Evolutionary conservation across 345 rosid species (phyloP), one percentile per base, ranked within the genome.

Genomic region (Eucalyptus curtisii): DNA sequence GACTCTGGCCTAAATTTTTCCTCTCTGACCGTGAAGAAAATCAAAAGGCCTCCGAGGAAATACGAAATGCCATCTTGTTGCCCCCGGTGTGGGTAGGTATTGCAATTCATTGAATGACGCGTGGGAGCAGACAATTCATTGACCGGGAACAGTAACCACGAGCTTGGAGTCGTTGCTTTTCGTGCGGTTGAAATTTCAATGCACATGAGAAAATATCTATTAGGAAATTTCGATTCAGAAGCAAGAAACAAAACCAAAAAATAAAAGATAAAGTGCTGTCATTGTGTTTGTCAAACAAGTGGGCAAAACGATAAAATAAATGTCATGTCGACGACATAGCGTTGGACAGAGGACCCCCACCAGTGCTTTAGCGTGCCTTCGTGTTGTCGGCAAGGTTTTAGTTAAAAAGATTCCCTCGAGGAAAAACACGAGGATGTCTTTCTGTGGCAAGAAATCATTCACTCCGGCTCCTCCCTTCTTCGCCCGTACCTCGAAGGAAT

Each of bases 141-240:
- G 37, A 64, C 19, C 37, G 0, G 76, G 76, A 64, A 64, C 76
- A n/a, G 37, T n/a, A 64, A n/a, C 20, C 76, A n/a, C 76, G 37
- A 5, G 76, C 76, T 15, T 64, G 76, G 2, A 14, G 37, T 13
- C 1, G 37, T 64, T n/a, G 76, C 76, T n/a, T 64, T n/a, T 64
- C 76, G 76, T 64, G 0, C 37, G 37, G 76, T 64, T 8, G 37
- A n/a, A n/a, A n/a, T 14, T 64, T 19, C 2, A 5, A 0, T 9
- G 80, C 24, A 17, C 81, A 1, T 1, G 14, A 37, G 81, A 71
- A 33, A 10, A 37, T 37, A 20, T 37, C 14, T 0, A 40, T 19
- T 10, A 37, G 45, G 81, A 5, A 37, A 71, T 71, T 71, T 37
- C 45, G 7, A 33, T 71, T 37, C 81, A 17, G 81, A 71, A 71